Evolutionary conservation across 192 early-diverging fungal species (phyloP).

Genomic region (Pilaira anomala): DNA sequence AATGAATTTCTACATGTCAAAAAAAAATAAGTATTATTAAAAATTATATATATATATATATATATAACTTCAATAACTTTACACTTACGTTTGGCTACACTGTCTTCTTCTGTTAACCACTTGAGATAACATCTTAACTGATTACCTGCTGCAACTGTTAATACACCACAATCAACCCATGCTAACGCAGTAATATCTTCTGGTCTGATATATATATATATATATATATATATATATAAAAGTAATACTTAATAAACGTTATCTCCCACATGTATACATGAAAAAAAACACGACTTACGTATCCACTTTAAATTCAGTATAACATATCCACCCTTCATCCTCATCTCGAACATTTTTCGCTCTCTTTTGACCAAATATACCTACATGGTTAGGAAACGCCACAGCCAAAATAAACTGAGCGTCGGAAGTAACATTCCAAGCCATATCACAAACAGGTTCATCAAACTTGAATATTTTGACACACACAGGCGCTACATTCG

Average conservation of each 20-base stretch:
- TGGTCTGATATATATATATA: slow-evolving; percentile 13
- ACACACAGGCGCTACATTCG: neutral
- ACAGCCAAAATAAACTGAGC: slow-evolving; percentile 71
- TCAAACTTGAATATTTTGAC: slow-evolving; percentile 15
- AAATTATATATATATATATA: neutral
- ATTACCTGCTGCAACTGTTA: slow-evolving; percentile 54
- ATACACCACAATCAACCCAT: slow-evolving; percentile 56
- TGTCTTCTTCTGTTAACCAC: slow-evolving; percentile 57
- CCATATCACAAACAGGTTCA: slow-evolving; percentile 52
- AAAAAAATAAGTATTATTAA: neutral
- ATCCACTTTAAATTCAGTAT: slow-evolving; percentile 52
- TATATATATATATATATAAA: too few species aligned
- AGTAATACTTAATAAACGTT: too few species aligned
- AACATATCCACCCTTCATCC: slow-evolving; percentile 47
- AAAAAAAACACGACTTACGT: slow-evolving; percentile 31
- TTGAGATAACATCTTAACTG: slow-evolving; percentile 59
- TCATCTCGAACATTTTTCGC: slow-evolving; percentile 39
- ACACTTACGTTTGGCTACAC: slow-evolving; percentile 33
- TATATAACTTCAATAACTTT: neutral
- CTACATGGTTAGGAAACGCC: slow-evolving; percentile 47
- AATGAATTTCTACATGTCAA: slow-evolving; percentile 17
- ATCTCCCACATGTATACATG: too few species aligned
- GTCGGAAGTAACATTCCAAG: slow-evolving; percentile 75
- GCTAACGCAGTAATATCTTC: slow-evolving; percentile 45
- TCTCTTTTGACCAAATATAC: slow-evolving; percentile 58